Evolutionary conservation across 805 yeast genomes (phyloP).

Genomic region (Saccharomycodes ludwigii): DNA sequence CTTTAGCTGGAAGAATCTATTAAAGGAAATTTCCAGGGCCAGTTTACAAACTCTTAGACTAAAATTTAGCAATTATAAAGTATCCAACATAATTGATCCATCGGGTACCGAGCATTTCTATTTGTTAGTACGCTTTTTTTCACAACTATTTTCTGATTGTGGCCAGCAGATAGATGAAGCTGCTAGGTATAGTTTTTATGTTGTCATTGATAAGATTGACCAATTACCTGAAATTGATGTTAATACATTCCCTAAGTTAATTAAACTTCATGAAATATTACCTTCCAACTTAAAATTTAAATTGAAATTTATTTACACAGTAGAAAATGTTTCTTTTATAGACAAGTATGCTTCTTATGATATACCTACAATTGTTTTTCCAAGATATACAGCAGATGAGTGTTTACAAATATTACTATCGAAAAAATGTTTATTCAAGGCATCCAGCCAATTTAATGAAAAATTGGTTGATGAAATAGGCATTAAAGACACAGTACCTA

Average conservation of each 20-base stretch:
- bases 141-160: constrained; percentile 6
- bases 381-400: constrained; percentile 17
- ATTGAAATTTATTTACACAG: constrained; percentile 16
- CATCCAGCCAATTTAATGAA: constrained; percentile 5
- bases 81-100: constrained; percentile 10
- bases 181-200: constrained; percentile 9
- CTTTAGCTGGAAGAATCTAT: constrained; percentile 22
- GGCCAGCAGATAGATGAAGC: not conserved
- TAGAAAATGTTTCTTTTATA: constrained; percentile 15
- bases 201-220: constrained; percentile 23
- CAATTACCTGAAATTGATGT: constrained; percentile 21
- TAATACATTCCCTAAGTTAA: constrained; percentile 14
- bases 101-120: constrained; percentile 20
- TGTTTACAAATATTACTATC: constrained; percentile 12
- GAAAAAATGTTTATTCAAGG: too few relatives aligned
- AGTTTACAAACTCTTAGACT: constrained; percentile 12
- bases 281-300: constrained; percentile 11
- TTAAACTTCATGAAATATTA: constrained; percentile 17
- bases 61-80: constrained; percentile 4
- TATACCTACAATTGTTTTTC: constrained; percentile 20
- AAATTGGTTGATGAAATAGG: constrained; percentile 7
- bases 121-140: constrained; percentile 15
- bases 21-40: constrained; percentile 18
- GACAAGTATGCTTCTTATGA: constrained; percentile 16
- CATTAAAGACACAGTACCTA: constrained; percentile 5